These are phyloP conservation scores for Musa schizocarpa DNA, from an alignment of 176 grass and related monocot genomes.

Conservation along the genomic window DNA sequence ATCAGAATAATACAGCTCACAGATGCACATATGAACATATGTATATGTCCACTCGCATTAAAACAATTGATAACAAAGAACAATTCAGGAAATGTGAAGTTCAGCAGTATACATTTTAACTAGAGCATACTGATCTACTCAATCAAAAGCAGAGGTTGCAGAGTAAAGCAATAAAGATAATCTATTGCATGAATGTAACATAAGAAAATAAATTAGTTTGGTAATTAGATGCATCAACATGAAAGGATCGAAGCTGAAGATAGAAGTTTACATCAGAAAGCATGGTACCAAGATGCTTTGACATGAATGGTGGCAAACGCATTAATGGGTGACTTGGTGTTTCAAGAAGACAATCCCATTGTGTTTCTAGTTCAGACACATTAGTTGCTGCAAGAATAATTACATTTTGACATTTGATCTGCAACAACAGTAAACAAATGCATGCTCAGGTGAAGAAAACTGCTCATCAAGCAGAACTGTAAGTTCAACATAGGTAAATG, in stretches of 20 bases:
- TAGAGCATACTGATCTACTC: no score
- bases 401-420: slow-evolving; percentile 97
- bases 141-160: not conserved
- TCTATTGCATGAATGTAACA: not conserved
- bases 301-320: slow-evolving; percentile 44
- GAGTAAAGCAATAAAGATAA: not conserved
- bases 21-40: no score
- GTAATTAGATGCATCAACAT: slow-evolving; percentile 14
- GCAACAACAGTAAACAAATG: slow-evolving; percentile 6
- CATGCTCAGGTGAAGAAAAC: not conserved
- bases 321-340: slow-evolving; percentile 40
- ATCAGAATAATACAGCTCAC: no score
- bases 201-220: slow-evolving; percentile 47
- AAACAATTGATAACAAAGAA: no score
- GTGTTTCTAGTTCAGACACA: slow-evolving; percentile 52
- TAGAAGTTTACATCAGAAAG: slow-evolving; percentile 58
- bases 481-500: not conserved
- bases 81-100: no score
- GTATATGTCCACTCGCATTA: no score
- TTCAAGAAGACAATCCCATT: slow-evolving; percentile 76
- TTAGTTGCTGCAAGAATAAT: slow-evolving; percentile 74
- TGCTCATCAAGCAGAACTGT: not conserved
- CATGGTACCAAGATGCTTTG: slow-evolving; percentile 55
- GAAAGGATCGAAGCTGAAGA: not conserved
- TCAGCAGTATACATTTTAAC: no score